These are phyloP conservation scores for Pezicula radicicola DNA, from an alignment of 2,329 filamentous ascomycete genomes.

Conservation along the genomic window DNA sequence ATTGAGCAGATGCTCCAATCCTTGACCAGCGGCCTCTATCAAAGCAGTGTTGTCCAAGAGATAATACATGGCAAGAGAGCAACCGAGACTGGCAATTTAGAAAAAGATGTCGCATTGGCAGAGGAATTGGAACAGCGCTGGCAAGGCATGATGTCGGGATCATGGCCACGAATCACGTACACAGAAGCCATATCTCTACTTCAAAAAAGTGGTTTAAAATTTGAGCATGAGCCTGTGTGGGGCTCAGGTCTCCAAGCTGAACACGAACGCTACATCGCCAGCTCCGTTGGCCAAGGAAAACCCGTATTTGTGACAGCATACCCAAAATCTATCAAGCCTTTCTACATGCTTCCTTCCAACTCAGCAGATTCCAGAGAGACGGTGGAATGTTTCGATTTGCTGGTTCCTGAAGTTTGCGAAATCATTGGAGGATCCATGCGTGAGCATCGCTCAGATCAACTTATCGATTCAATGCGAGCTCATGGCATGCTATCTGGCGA, in stretches of 20 bases:
- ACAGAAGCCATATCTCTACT: slow-evolving; percentile 71
- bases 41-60: slow-evolving; percentile 50
- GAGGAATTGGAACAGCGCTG: slow-evolving; percentile 65
- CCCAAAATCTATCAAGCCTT: slow-evolving; percentile 84
- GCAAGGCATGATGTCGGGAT: slow-evolving; percentile 56
- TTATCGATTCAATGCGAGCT: slow-evolving; percentile 57
- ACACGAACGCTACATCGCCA: slow-evolving; percentile 86
- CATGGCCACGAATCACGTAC: slow-evolving; percentile 84
- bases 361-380: slow-evolving; percentile 34
- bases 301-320: slow-evolving; percentile 95
- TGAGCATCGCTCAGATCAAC: slow-evolving; percentile 58
- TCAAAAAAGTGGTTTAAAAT: slow-evolving; percentile 53
- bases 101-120: slow-evolving; percentile 29
- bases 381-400: slow-evolving; percentile 69
- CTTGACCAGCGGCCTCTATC: slow-evolving; percentile 39
- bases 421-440: slow-evolving; percentile 69
- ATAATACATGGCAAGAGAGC: slow-evolving; percentile 44
- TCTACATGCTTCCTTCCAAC: slow-evolving; percentile 72
- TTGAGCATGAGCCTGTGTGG: slow-evolving; percentile 69
- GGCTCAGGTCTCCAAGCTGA: slow-evolving; percentile 78
- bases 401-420: slow-evolving; percentile 67
- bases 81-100: slow-evolving; percentile 24
- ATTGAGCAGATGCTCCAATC: slow-evolving; percentile 73
- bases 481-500: slow-evolving; percentile 45
- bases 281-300: slow-evolving; percentile 48